phyloP scores from a whole-genome alignment of 78 protist genomes.

The Anaeramoeba flamelloides region DNA sequence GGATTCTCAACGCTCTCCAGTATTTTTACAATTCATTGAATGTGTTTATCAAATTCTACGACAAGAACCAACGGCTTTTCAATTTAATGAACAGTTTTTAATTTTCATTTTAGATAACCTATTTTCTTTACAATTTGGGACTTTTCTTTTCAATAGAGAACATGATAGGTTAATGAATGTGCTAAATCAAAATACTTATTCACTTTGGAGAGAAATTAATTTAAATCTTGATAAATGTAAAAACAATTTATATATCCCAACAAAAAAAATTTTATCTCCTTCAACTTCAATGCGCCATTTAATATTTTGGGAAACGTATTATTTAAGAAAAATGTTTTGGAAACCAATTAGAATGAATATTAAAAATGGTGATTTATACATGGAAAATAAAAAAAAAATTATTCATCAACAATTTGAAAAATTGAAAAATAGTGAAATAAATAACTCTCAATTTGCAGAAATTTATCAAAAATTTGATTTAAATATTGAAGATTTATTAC shows the following conservation, averaged over 20 bases:
- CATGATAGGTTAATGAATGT: conserved; percentile 12
- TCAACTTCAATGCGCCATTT: too few species aligned
- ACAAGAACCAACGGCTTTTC: conserved; percentile 42
- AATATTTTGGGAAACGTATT: too few species aligned
- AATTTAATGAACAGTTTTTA: conserved; percentile 36
- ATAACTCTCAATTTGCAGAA: too few species aligned
- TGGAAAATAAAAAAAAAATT: too few species aligned
- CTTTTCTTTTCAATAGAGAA: conserved; percentile 28
- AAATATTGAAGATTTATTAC: too few species aligned
- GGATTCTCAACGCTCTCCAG: too few species aligned
- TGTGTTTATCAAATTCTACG: conserved; percentile 37
- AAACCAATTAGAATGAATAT: too few species aligned
- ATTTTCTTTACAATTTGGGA: conserved; percentile 35
- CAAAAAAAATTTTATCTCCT: background rate
- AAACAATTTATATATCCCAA: background rate
- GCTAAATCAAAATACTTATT: background rate
- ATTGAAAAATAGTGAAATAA: too few species aligned
- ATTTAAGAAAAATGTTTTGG: too few species aligned
- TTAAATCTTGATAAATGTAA: background rate
- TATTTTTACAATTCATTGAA: conserved; percentile 47
- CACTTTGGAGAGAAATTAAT: conserved; percentile 19
- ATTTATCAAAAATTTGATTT: too few species aligned
- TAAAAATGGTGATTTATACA: too few species aligned
- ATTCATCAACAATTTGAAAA: too few species aligned
- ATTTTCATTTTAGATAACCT: conserved; percentile 3